These are phyloP conservation scores for Malbranchea zuffiana DNA, from an alignment of 2,329 filamentous ascomycete genomes.

Conservation along the genomic window DNA sequence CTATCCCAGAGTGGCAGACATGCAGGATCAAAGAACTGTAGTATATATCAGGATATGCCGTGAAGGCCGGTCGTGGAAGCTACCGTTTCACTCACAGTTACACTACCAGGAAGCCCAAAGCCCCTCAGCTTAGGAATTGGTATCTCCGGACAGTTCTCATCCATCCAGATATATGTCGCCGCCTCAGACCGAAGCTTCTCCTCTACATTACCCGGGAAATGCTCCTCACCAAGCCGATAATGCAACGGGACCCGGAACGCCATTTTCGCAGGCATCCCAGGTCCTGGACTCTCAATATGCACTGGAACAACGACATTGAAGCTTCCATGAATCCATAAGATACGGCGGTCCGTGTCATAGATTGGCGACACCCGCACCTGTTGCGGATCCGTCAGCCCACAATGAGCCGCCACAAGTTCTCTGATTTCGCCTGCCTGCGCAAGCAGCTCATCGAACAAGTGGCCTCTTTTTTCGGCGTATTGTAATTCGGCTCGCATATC, in stretches of 20 bases:
- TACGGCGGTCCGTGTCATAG: conserved; percentile 1
- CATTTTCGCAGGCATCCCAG: conserved; percentile 7
- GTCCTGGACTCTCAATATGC: conserved; percentile 6
- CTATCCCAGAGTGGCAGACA: conserved; percentile 10
- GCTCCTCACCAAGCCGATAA: conserved; percentile 15
- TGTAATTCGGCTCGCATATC: conserved; percentile 12
- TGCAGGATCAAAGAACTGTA: conserved; percentile 11
- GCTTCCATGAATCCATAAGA: conserved; percentile 13
- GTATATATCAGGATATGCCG: too few relatives aligned
- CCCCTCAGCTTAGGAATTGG: conserved; percentile 15
- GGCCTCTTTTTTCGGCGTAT: conserved; percentile 7
- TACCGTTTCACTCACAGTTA: conserved; percentile 12
- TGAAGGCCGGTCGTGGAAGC: too few relatives aligned
- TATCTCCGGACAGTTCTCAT: conserved; percentile 16
- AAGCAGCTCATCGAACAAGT: conserved; percentile 7
- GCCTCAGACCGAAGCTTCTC: conserved; percentile 19
- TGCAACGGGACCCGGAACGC: conserved; percentile 12
- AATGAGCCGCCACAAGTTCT: conserved; percentile 12
- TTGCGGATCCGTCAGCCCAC: conserved; percentile 9
- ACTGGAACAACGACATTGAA: conserved; percentile 15
- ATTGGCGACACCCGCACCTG: conserved; percentile 10
- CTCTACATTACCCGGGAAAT: conserved; percentile 16
- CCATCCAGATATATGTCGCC: conserved; percentile 17
- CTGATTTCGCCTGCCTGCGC: conserved; percentile 7
- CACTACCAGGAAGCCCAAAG: conserved; percentile 18